Conservation (phyloP, 495 filamentous ascomycete genomes). For the Aspergillus leporis region DNA sequence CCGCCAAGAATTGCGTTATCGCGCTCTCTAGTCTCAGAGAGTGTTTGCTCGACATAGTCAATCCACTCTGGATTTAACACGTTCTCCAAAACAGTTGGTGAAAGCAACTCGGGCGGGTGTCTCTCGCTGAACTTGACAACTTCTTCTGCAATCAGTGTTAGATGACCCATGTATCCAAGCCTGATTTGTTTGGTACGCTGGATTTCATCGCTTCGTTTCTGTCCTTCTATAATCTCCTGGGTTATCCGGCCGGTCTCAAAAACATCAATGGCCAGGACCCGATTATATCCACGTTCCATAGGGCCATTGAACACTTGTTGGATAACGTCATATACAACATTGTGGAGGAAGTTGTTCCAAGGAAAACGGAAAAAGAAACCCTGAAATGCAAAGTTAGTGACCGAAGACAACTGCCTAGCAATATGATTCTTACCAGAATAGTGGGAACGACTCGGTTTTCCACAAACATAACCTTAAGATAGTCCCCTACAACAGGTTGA, state of each 20-base stretch:
- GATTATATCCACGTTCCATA: constrained; percentile 95
- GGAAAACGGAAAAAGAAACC: constrained; percentile 98
- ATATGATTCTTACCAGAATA: constrained; percentile 69
- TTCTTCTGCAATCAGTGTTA: constrained; percentile 96
- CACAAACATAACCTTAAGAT: constrained; percentile 95
- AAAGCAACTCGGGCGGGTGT: constrained; percentile 84
- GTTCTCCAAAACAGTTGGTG: constrained; percentile 79
- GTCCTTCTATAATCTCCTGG: constrained; percentile 86
- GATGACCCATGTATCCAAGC: constrained; percentile 97
- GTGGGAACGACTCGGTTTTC: constrained; percentile 93
- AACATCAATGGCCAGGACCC: constrained; percentile 87
- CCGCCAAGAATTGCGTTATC: constrained; percentile 99
- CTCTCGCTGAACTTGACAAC: constrained; percentile 98
- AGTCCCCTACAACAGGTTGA: constrained; percentile 93
- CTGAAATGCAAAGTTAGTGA: constrained; percentile 36
- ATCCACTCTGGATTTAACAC: constrained; percentile 89
- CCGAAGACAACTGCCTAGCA: background rate
- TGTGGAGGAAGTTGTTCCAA: constrained; percentile 99
- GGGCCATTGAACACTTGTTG: constrained; percentile 99
- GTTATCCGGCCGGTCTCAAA: constrained; percentile 90
- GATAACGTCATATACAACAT: constrained; percentile 98
- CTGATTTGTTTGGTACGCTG: constrained; percentile 82
- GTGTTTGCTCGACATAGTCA: constrained; percentile 89
- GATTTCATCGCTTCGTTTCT: constrained; percentile 79
- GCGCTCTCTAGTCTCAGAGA: constrained; percentile 91